Evolutionary conservation across 306 rosid genomes (phyloP).

Genomic region (Dalbergia cultrata): DNA sequence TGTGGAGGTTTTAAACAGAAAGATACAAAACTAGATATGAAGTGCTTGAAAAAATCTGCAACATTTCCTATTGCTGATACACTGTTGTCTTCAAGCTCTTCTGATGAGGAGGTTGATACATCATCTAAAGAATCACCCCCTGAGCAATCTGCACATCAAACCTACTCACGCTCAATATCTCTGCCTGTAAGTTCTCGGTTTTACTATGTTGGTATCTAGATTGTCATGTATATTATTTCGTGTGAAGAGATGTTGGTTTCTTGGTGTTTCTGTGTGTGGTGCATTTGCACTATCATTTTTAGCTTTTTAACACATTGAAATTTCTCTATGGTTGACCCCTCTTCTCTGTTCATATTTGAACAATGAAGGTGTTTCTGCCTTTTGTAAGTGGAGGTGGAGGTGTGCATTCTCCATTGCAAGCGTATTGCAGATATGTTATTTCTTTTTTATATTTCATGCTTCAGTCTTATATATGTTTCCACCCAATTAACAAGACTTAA

Average conservation of each 20-base stretch:
- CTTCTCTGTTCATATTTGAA: not conserved
- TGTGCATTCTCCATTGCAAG: not conserved
- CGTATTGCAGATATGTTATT: not conserved
- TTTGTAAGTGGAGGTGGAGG: not conserved
- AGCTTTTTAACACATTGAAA: not conserved
- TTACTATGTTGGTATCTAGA: not conserved
- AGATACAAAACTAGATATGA: conserved; percentile 32
- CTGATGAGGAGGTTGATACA: conserved; percentile 50
- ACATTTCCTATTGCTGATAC: conserved; percentile 64
- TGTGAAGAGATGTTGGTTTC: not conserved
- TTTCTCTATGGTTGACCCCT: not conserved
- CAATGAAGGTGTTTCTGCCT: not conserved
- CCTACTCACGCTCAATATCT: conserved; percentile 64
- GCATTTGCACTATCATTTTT: not conserved
- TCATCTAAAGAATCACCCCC: conserved; percentile 39
- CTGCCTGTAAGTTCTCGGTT: conserved; percentile 70
- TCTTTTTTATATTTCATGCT: not conserved
- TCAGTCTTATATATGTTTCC: not conserved
- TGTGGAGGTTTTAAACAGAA: conserved; percentile 11
- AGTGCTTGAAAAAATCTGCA: conserved; percentile 52
- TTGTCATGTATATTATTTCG: not conserved
- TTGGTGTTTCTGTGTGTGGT: not conserved
- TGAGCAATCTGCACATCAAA: conserved; percentile 52
- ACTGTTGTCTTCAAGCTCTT: conserved; percentile 47
- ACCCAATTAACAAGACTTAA: not conserved